Evolutionary conservation across 805 yeast species (phyloP), one percentile per base, ranked within the genome.

Genomic region (Nakazawaea pomicola): DNA sequence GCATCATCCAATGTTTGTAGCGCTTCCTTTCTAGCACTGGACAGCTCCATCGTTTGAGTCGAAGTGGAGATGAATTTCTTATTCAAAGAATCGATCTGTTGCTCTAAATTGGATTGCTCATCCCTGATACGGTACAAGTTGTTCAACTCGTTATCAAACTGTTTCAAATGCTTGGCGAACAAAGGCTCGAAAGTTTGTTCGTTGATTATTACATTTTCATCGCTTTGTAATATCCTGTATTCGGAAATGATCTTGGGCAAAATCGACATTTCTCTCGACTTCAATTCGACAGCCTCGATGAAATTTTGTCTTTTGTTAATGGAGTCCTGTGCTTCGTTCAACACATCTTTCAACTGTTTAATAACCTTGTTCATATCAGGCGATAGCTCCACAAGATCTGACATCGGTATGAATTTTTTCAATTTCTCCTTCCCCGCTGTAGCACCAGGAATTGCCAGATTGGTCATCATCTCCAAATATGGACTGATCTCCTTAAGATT

Each of bases 1-100:
- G 72, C 74, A 4, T 65, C 57, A 40, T 77, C 83, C 21, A 83
- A 56, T 1, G 57, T 61, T 40, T 75, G 78, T 32, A 84, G 56
- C 1, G 74, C 72, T 17, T 63, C 61, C 38, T 72, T 74, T 34
- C 88, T 61, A 2, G 49, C 20, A 1, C 27, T 31, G 11, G 46
- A 46, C 33, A 55, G 33, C 2, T 41, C 45, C 2, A 14, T 24
- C 4, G 29, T 27, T 3, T 12, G 10, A 8, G 35, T 19, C 1
- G 31, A 25, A 10, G 27, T 19, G 4, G 16, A 4, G 6, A 36
- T n/a, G 40, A 68, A 68, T 11, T 52, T 46, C 3, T 46, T 41
- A 43, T 67, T 64, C 29, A 63, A 43, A 2, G 40, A 38, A 23
- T 63, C 67, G 16, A 79, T 56, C 33, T 62, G 58, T 3, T 54